These are phyloP conservation scores for Vinca minor DNA, from an alignment of 257 asterid species.

Conservation along the genomic window DNA sequence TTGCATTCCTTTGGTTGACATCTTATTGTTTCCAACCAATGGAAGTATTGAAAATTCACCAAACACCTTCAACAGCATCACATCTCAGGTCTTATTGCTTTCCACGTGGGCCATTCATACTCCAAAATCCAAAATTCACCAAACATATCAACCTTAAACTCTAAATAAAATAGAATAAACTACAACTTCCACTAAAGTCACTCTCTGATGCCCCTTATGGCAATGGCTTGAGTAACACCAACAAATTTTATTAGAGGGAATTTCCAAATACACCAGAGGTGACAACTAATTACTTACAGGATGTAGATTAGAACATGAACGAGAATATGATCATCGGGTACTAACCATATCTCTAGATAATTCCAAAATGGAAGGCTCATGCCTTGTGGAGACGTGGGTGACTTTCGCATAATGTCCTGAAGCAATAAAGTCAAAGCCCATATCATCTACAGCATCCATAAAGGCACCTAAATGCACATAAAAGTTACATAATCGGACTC, in stretches of 20 bases:
- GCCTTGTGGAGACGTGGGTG: slow-evolving; percentile 41
- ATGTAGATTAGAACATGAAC: not conserved
- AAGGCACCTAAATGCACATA: slow-evolving; percentile 28
- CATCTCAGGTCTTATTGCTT: not conserved
- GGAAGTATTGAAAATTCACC: not conserved
- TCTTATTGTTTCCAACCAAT: too few species aligned
- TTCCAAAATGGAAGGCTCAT: slow-evolving; percentile 47
- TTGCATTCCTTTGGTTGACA: too few species aligned
- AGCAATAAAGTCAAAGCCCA: slow-evolving; percentile 38
- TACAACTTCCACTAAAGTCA: not conserved
- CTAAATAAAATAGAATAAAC: too few species aligned
- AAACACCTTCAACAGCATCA: not conserved
- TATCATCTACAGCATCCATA: slow-evolving; percentile 31
- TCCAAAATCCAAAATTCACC: not conserved
- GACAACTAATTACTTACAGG: not conserved
- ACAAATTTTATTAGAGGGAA: not conserved
- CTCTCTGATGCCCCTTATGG: not conserved
- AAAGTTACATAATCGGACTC: not conserved
- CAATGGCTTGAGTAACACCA: not conserved
- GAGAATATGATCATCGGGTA: slow-evolving; percentile 10
- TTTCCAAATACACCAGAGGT: not conserved
- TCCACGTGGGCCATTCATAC: not conserved
- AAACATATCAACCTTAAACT: not conserved
- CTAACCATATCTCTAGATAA: slow-evolving; percentile 73
- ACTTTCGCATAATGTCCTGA: slow-evolving; percentile 54